phyloP scores from a whole-genome alignment of 2,329 filamentous ascomycete species.

The Colletotrichum sp. region DNA sequence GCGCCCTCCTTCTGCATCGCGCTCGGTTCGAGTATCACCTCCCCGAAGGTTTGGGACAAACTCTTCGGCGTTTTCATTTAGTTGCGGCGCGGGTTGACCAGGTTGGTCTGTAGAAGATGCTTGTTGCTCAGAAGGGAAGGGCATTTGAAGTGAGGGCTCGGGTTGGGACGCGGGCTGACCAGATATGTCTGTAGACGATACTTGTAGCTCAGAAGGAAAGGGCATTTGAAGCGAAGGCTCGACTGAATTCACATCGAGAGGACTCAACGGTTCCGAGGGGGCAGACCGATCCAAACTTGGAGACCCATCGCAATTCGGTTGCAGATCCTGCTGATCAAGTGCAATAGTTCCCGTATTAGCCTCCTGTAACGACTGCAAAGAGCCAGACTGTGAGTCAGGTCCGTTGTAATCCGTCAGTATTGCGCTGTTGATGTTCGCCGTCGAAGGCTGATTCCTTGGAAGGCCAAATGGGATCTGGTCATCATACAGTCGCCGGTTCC shows the following conservation, averaged over 20 bases:
- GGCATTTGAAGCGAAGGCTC: background rate
- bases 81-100: background rate
- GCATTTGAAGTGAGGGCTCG: background rate
- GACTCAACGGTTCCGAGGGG: background rate
- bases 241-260: background rate
- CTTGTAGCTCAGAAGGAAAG: background rate
- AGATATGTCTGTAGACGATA: background rate
- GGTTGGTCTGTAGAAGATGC: background rate
- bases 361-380: background rate
- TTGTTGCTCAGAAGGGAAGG: background rate
- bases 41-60: background rate
- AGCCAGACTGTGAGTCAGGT: background rate
- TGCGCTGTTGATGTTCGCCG: background rate
- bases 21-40: background rate
- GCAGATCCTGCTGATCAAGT: background rate
- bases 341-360: background rate
- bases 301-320: background rate
- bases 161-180: background rate
- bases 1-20: background rate
- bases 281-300: background rate
- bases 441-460: background rate
- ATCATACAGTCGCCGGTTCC: background rate
- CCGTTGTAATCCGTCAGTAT: no score
- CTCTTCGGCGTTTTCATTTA: background rate
- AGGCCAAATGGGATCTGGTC: background rate